Evolutionary conservation across 164 flowering plant genomes (phyloP).

Genomic region (Vitis cinerea): DNA sequence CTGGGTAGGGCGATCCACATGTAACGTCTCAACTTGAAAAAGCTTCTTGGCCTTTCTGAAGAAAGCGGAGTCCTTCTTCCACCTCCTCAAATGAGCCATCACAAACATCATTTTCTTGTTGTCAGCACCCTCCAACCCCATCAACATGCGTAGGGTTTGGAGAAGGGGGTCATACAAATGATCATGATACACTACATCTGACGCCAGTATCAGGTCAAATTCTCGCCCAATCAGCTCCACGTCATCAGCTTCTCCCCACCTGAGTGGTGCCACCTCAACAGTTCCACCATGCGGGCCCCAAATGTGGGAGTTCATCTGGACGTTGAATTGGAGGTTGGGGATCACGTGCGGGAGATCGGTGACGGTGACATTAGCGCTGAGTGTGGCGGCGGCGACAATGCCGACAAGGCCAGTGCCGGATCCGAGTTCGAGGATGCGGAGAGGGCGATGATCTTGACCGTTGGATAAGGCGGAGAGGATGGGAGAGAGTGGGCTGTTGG

Average conservation of each 20-base stretch:
- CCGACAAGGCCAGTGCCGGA: slow-evolving; percentile 95
- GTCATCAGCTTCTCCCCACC: slow-evolving; percentile 72
- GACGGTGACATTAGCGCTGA: slow-evolving; percentile 63
- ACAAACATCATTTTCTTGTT: slow-evolving; percentile 37
- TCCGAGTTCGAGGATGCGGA: slow-evolving; percentile 86
- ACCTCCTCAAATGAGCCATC: slow-evolving; percentile 90
- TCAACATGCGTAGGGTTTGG: slow-evolving; percentile 48
- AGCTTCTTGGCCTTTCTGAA: slow-evolving; percentile 67
- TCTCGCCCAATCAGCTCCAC: slow-evolving; percentile 47
- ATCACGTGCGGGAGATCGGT: slow-evolving; percentile 87
- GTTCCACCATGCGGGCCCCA: slow-evolving; percentile 38
- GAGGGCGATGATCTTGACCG: slow-evolving; percentile 15
- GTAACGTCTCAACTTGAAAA: slow-evolving; percentile 48
- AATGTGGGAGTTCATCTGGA: slow-evolving; percentile 38
- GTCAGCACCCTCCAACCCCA: slow-evolving; percentile 22
- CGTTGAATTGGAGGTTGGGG: slow-evolving; percentile 70
- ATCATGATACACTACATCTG: slow-evolving; percentile 89
- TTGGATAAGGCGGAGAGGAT: slow-evolving; percentile 12
- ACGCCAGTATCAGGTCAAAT: slow-evolving; percentile 53
- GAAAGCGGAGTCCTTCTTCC: slow-evolving; percentile 83
- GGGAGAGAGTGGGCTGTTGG: slow-evolving; percentile 33
- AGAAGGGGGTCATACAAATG: slow-evolving; percentile 80
- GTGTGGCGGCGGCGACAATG: slow-evolving; percentile 70
- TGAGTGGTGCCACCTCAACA: slow-evolving; percentile 49
- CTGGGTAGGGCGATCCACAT: slow-evolving; percentile 41